Evolutionary conservation across 805 yeast genomes (phyloP).

Genomic region (Candida ficus): DNA sequence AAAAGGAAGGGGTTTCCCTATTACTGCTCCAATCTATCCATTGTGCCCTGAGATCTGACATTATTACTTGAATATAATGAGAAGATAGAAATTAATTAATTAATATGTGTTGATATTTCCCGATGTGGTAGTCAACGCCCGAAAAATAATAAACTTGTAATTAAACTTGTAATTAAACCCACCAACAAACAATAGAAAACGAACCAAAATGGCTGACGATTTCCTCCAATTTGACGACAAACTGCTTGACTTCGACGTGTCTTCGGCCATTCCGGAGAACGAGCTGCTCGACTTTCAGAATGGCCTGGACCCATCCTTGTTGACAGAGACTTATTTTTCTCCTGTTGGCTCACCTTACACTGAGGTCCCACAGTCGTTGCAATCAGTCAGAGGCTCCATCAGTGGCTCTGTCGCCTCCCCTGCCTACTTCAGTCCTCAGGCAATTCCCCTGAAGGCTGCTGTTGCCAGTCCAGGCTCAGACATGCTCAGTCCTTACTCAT

Average conservation of each 20-base stretch:
- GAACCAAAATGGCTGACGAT: constrained; percentile 21
- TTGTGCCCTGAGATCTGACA: constrained; percentile 31
- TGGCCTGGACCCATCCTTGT: constrained; percentile 10
- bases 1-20: constrained; percentile 28
- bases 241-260: constrained; percentile 20
- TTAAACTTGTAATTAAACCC: no score
- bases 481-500: constrained; percentile 24
- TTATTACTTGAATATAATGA: no score
- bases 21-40: constrained; percentile 33
- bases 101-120: no score
- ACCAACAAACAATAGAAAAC: not conserved
- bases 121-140: not conserved
- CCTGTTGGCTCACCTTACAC: constrained; percentile 22
- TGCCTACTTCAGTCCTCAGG: constrained; percentile 25
- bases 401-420: constrained; percentile 4
- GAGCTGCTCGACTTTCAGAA: constrained; percentile 23
- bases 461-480: constrained; percentile 18
- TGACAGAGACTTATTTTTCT: constrained; percentile 15
- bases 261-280: constrained; percentile 26
- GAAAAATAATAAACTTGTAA: not conserved
- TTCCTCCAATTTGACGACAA: constrained; percentile 20
- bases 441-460: no score
- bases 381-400: constrained; percentile 4
- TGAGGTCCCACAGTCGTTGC: constrained; percentile 14
- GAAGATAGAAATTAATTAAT: no score